These are phyloP conservation scores for Saturnispora silvae DNA, from an alignment of 805 yeast genomes.

Conservation along the genomic window DNA sequence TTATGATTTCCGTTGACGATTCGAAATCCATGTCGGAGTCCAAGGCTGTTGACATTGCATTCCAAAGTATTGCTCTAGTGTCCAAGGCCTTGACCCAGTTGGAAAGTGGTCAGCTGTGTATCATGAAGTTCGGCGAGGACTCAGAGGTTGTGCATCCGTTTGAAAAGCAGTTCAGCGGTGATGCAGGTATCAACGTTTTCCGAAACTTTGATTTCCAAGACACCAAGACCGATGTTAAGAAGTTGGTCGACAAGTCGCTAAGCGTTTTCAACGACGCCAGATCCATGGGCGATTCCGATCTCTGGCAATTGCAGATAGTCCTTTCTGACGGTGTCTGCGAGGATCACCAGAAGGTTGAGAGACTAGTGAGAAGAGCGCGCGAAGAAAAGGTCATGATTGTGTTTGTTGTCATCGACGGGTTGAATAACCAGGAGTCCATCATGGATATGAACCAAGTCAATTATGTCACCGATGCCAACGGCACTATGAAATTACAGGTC, in stretches of 20 bases:
- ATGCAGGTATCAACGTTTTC: constrained; percentile 75
- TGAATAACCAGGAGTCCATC: constrained; percentile 73
- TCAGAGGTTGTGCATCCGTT: constrained; percentile 83
- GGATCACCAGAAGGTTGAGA: constrained; percentile 73
- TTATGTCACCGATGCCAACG: constrained; percentile 60
- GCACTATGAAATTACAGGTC: constrained; percentile 64
- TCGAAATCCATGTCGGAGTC: constrained; percentile 97
- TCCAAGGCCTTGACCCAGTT: constrained; percentile 87
- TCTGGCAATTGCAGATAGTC: constrained; percentile 91
- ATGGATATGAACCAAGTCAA: constrained; percentile 91
- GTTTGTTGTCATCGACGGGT: constrained; percentile 87
- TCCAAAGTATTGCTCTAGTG: constrained; percentile 88
- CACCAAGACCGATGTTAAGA: constrained; percentile 72
- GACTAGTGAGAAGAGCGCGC: constrained; percentile 82
- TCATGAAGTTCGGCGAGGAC: constrained; percentile 82
- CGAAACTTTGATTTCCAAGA: constrained; percentile 88
- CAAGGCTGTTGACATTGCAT: constrained; percentile 80
- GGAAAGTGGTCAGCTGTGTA: constrained; percentile 87
- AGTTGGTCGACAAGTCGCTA: constrained; percentile 62
- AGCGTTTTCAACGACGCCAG: constrained; percentile 55
- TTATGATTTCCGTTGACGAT: constrained; percentile 95
- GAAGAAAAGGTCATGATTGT: constrained; percentile 92
- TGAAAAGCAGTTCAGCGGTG: constrained; percentile 72
- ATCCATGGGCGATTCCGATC: constrained; percentile 38
- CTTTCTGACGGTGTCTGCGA: constrained; percentile 97